phyloP scores from a whole-genome alignment of 208 protist species.

The Trypanosoma theileri region DNA sequence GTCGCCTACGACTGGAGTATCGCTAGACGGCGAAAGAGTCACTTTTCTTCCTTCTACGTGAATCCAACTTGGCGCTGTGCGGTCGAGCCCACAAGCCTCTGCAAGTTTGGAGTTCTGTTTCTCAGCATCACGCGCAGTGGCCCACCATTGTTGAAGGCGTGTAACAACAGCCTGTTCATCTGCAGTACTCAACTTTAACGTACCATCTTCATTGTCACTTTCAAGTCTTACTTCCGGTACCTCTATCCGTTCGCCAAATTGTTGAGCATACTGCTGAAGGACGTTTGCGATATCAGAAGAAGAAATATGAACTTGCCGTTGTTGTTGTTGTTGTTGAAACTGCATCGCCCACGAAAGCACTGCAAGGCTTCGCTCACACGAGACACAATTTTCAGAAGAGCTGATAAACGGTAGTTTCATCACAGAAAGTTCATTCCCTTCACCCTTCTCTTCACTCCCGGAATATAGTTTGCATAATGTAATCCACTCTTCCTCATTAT shows the following conservation, averaged over 20 bases:
- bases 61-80: conserved; percentile 26
- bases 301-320: conserved; percentile 23
- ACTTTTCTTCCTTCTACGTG: conserved; percentile 31
- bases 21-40: conserved; percentile 10
- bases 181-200: not conserved
- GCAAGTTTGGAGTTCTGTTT: conserved; percentile 23
- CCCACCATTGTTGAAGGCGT: conserved; percentile 30
- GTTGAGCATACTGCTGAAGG: conserved; percentile 28
- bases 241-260: conserved; percentile 20
- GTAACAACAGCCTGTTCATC: conserved; percentile 14
- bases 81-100: conserved; percentile 27
- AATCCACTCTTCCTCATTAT: conserved; percentile 28
- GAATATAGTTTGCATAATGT: conserved; percentile 23
- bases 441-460: not conserved
- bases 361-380: conserved; percentile 28
- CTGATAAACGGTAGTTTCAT: conserved; percentile 17
- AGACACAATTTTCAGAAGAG: conserved; percentile 5
- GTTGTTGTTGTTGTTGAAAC: conserved; percentile 18
- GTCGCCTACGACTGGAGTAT: not conserved
- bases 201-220: not conserved
- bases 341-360: conserved; percentile 28
- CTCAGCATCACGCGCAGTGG: conserved; percentile 30
- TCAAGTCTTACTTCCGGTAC: not conserved
- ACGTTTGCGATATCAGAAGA: conserved; percentile 29
- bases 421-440: not conserved